Conservation (phyloP, 1,139 yeast genomes). For the Zhuliangozyma blackwelliae region DNA sequence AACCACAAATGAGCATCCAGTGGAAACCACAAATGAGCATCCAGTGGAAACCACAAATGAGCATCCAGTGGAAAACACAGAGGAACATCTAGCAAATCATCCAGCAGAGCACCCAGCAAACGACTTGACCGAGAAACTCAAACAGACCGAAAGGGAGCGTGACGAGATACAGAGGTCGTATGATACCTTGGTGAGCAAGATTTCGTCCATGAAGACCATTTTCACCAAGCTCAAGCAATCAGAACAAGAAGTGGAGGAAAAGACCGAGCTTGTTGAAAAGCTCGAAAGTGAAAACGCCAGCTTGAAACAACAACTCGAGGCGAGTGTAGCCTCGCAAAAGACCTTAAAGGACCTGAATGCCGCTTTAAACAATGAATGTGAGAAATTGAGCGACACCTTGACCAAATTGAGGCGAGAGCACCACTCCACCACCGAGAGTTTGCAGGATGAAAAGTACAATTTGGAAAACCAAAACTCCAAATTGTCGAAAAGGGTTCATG, state of each 20-base stretch:
- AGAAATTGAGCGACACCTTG: conserved; percentile 51
- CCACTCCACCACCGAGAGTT: conserved; percentile 36
- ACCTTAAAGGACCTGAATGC: conserved; percentile 38
- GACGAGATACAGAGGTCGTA: conserved; percentile 69
- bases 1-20: too few relatives aligned
- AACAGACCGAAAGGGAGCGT: conserved; percentile 41
- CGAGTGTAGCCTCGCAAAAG: conserved; percentile 9
- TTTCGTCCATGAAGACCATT: conserved; percentile 76
- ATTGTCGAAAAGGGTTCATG: conserved; percentile 33
- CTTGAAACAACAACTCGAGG: conserved; percentile 12
- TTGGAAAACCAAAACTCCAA: conserved; percentile 36
- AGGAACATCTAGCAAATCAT: background rate
- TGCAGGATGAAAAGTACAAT: conserved; percentile 46
- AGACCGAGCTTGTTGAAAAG: conserved; percentile 37
- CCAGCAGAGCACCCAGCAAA: background rate
- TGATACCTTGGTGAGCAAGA: conserved; percentile 65
- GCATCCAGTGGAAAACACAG: too few relatives aligned
- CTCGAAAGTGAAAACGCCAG: conserved; percentile 29
- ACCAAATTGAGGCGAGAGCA: conserved; percentile 42
- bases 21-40: too few relatives aligned
- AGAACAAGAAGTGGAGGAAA: conserved; percentile 62
- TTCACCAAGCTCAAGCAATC: conserved; percentile 74
- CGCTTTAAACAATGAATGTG: conserved; percentile 64
- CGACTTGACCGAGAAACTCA: conserved; percentile 5
- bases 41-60: too few relatives aligned